Conservation (phyloP, 257 asterid species). For the Jacaranda mimosifolia region DNA sequence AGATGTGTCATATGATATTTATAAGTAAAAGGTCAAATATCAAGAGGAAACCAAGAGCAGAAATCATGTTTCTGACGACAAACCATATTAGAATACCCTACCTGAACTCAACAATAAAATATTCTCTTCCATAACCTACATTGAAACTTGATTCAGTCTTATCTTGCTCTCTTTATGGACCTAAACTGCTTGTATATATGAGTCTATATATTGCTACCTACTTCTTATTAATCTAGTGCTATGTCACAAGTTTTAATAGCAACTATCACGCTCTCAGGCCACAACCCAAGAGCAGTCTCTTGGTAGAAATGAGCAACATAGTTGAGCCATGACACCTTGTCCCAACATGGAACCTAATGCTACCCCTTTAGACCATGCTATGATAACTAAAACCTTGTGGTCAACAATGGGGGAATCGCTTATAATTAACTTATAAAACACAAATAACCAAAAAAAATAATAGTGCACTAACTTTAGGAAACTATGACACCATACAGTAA, state of each 20-base stretch:
- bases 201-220: not conserved
- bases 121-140: not conserved
- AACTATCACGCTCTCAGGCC: not conserved
- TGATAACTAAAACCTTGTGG: not conserved
- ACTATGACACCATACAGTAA: not conserved
- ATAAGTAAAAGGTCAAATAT: not conserved
- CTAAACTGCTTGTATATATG: conserved; percentile 1
- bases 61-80: conserved; percentile 13
- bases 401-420: not conserved
- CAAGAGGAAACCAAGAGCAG: conserved; percentile 4
- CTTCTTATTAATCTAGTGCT: not conserved
- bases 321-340: conserved; percentile 5
- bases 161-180: not conserved
- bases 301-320: not conserved
- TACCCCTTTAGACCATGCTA: not conserved
- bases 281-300: not conserved
- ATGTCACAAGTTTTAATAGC: not conserved
- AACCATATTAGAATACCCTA: not conserved
- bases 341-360: not conserved
- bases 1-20: conserved; percentile 7
- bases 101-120: not conserved
- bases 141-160: conserved; percentile 6
- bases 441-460: conserved; percentile 6
- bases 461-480: no score
- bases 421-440: not conserved